These are phyloP conservation scores for Primulina huaijiensis DNA, from an alignment of 257 asterid species.

Conservation along the genomic window DNA sequence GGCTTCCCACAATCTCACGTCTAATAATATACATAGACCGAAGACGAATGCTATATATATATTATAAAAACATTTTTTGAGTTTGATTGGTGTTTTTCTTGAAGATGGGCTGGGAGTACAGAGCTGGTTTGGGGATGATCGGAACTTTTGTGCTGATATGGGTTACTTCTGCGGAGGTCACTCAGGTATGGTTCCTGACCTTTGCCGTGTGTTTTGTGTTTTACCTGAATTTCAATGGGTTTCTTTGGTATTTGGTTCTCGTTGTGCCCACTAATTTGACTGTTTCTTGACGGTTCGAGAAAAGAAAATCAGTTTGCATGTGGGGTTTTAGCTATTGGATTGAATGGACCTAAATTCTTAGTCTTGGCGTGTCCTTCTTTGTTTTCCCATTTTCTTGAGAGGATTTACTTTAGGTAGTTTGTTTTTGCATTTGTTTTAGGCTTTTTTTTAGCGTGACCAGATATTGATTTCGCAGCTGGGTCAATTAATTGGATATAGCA, in stretches of 20 bases:
- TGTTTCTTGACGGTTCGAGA: neutral
- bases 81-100: constrained; percentile 2
- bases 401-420: neutral
- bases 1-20: no score
- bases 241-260: neutral
- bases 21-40: no score
- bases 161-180: constrained; percentile 85
- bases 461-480: no score
- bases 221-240: constrained; percentile 12
- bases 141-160: constrained; percentile 78
- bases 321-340: neutral
- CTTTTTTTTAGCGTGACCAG: no score
- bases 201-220: neutral
- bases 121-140: constrained; percentile 65
- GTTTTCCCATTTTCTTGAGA: neutral
- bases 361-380: neutral
- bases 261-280: neutral
- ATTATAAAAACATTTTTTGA: neutral
- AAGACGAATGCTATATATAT: no score
- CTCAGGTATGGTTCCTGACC: constrained; percentile 31
- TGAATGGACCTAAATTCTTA: neutral
- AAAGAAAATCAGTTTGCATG: constrained; percentile 7
- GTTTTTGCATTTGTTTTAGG: no score
- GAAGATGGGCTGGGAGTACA: constrained; percentile 67
- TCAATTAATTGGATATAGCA: no score